Conservation (phyloP, 345 rosid species). For the Raphanus sativus region DNA sequence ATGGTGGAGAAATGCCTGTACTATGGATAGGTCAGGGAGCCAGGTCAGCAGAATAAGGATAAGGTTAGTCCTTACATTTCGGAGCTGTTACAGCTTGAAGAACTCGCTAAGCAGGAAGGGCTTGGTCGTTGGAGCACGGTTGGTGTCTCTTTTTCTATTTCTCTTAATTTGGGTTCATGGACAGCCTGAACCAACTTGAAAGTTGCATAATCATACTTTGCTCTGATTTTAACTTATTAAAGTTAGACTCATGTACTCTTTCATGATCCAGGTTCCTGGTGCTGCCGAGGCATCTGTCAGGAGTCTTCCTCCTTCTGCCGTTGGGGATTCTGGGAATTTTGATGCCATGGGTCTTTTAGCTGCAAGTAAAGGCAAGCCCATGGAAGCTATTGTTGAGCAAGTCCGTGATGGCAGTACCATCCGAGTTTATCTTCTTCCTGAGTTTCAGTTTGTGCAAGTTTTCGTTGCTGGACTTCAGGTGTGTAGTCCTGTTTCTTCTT, state of each 20-base stretch:
- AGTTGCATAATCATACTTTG: constrained; percentile 4
- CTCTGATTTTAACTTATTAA: too few relatives aligned
- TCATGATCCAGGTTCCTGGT: constrained; percentile 73
- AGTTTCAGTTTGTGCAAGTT: constrained; percentile 92
- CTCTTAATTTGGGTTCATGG: too few relatives aligned
- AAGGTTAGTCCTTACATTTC: constrained; percentile 87
- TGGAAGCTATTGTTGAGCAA: constrained; percentile 94
- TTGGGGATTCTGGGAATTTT: constrained; percentile 79
- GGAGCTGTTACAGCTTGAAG: constrained; percentile 64
- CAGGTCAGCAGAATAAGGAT: constrained; percentile 77
- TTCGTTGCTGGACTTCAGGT: constrained; percentile 99
- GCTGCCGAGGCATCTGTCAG: constrained; percentile 82
- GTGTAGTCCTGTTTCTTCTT: background rate
- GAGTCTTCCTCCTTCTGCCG: constrained; percentile 86
- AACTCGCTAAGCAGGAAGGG: constrained; percentile 77
- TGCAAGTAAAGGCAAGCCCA: constrained; percentile 78
- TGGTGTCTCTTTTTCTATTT: constrained; percentile 21
- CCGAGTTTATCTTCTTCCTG: constrained; percentile 93
- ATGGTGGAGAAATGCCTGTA: background rate
- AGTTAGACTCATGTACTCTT: too few relatives aligned
- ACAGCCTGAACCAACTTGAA: too few relatives aligned
- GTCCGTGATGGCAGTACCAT: constrained; percentile 93
- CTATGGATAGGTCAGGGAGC: constrained; percentile 72
- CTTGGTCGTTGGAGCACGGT: constrained; percentile 93
- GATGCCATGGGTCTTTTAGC: constrained; percentile 82